phyloP scores from a whole-genome alignment of 805 yeast species.

The Lipomyces japonicus region DNA sequence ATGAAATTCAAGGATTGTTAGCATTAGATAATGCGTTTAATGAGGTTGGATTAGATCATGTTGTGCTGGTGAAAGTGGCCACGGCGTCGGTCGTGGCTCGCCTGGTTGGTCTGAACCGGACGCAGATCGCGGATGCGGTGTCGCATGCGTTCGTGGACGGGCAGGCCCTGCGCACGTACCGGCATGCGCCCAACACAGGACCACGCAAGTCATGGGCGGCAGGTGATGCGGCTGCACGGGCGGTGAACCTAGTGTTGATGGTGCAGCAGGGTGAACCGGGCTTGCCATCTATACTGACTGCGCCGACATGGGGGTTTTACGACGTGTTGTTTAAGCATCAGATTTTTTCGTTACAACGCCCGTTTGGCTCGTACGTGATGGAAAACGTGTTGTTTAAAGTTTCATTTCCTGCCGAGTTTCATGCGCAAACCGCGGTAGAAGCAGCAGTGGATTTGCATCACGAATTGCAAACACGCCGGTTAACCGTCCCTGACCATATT shows the following conservation, averaged over 20 bases:
- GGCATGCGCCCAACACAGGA: conserved; percentile 64
- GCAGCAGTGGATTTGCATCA: conserved; percentile 49
- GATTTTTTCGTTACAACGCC: conserved; percentile 52
- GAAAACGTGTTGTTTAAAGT: conserved; percentile 59
- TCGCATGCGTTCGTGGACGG: conserved; percentile 64
- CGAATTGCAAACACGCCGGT: conserved; percentile 42
- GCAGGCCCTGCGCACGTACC: conserved; percentile 54
- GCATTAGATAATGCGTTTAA: conserved; percentile 61
- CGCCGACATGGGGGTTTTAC: conserved; percentile 60
- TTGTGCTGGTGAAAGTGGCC: conserved; percentile 55
- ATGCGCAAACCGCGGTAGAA: conserved; percentile 63
- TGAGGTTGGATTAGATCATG: conserved; percentile 58
- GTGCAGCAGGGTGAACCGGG: conserved; percentile 54
- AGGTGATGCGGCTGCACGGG: conserved; percentile 59
- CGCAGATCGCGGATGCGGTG: conserved; percentile 53
- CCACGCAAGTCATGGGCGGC: conserved; percentile 67
- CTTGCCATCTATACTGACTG: conserved; percentile 56
- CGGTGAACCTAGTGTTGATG: conserved; percentile 52
- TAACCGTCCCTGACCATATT: conserved; percentile 49
- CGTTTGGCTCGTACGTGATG: conserved; percentile 57
- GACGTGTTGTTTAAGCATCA: conserved; percentile 56
- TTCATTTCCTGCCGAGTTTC: conserved; percentile 63
- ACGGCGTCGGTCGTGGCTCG: conserved; percentile 58
- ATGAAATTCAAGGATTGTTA: conserved; percentile 57
- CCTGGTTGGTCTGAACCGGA: conserved; percentile 48